Evolutionary conservation across 2,329 filamentous ascomycete genomes (phyloP).

Genomic region (Fusarium oligoseptatum): DNA sequence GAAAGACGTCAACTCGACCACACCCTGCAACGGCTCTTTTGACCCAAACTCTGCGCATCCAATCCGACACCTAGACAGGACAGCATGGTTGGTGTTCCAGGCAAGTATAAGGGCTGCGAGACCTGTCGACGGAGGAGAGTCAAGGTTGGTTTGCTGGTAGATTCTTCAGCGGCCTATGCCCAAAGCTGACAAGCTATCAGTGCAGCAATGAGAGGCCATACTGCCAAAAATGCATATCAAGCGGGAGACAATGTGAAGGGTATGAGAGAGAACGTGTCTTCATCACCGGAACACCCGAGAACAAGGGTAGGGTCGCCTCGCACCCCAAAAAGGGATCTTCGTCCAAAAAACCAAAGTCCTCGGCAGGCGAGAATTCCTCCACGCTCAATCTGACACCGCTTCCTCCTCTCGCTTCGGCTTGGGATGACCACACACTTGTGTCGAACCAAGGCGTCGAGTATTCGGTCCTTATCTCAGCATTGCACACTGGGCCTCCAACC

Average conservation of each 20-base stretch:
- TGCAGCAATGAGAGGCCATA: conserved; percentile 73
- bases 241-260: conserved; percentile 69
- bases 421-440: conserved; percentile 62
- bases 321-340: conserved; percentile 61
- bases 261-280: conserved; percentile 75
- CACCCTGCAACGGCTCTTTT: neutral
- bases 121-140: conserved; percentile 71
- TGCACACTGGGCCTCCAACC: conserved; percentile 58
- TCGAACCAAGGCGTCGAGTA: conserved; percentile 54
- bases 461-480: conserved; percentile 59
- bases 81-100: conserved; percentile 72
- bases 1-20: conserved; percentile 5
- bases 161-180: neutral
- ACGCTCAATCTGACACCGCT: conserved; percentile 50
- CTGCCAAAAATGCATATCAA: conserved; percentile 71
- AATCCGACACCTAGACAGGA: conserved; percentile 35
- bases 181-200: conserved; percentile 50
- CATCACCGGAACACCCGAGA: conserved; percentile 70
- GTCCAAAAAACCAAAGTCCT: conserved; percentile 51
- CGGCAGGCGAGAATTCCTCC: conserved; percentile 38
- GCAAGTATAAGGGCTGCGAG: conserved; percentile 75
- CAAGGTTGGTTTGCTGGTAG: conserved; percentile 59
- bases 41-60: neutral
- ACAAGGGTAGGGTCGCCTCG: conserved; percentile 68
- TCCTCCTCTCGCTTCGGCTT: conserved; percentile 62